Base-by-base conservation (phyloP, 2,329 filamentous ascomycete genomes). In the Cadophora gregata region DNA sequence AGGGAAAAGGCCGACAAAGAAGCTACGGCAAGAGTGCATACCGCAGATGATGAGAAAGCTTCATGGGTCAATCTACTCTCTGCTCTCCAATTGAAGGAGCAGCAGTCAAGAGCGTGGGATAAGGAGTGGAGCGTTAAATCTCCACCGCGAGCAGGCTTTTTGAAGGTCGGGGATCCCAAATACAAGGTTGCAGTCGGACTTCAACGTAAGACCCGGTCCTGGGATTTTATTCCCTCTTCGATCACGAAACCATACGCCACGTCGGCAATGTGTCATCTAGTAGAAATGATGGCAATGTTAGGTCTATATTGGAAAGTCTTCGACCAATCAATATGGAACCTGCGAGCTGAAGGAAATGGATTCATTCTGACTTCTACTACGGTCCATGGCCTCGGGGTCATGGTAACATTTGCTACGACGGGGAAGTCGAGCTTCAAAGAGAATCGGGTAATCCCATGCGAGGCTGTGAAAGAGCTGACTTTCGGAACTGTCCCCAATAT, bases 261-360 rank as follows among this genome's bases (percentile, higher is more conserved):
- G 14, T 75, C 75, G 19, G 77, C 76, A 10, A 71, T 79, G 5
- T 77, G 75, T 48, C 77, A 79, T 69, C 60, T 79, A 25, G 74
- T 77, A 14, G 74, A 79, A 48, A 74, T 79, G 63, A 76, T 76
- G 65, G 70, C 75, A 9, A 76, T 78, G 65, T 56, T 79, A 67
- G 79, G 86, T 8, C 79, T 88, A 8, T 82, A 88, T 75, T 88
- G 86, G 86, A 85, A 84, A 68, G 83, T 85, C 63, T 88, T 88
- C 69, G 83, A 87, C 70, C 79, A 83, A 38, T 81, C 76, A 9
- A 76, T 76, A 14, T 83, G 86, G 69, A 81, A 81, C 21, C 84
- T 86, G 59, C 82, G 77, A 66, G 78, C 78, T 12, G 77, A 78
- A 73, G 78, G 78, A 1, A 78, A 78, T 60, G 78, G 77, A 1